Evolutionary conservation across 2,329 filamentous ascomycete species (phyloP), one percentile per base, ranked within the genome.

Genomic region (Fusarium miscanthi): DNA sequence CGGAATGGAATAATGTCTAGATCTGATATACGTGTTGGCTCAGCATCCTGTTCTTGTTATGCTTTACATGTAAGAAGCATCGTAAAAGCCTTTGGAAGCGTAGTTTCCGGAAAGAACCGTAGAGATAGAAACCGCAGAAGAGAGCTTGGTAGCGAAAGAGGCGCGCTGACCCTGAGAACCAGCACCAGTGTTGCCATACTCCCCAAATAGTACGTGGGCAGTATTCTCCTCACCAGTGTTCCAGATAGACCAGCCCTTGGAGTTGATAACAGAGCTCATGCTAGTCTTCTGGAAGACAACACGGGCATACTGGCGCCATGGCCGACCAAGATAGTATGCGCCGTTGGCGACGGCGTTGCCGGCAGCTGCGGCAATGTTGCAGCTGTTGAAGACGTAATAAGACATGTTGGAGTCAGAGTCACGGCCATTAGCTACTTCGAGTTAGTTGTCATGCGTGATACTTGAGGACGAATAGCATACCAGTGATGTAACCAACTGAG

Each of bases 221-320:
- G 87, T 89, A 40, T 84, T 83, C n/a, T 83, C 77, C 46, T 85
- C 81, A 6, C 81, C 82, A 4, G 73, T 80, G 63, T 84, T 85
- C 90, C 90, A 92, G 33, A 82, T 76, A 5, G 74, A 78, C 90
- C 90, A 92, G 1, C 90, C 90, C 1, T 85, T 85, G 4, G 83
- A 66, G 74, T 91, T 90, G 74, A 92, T 85, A 25, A 91, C 87
- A 30, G 81, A 80, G 13, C 82, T 84, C 79, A 92, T 81, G 37
- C 77, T 77, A 0, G 86, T 87, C 56, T 83, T 76, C 72, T 87
- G 85, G 78, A 86, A 86, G 9, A 85, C 82, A 11, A 87, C 85
- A 8, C 84, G 82, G 2, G 86, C 81, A 59, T 84, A 86, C 31
- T 80, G 75, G 11, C 81, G 74, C 85, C 86, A 87, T 1, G 86